These are phyloP conservation scores for Centrapalus pauciflorus DNA, from an alignment of 129 eudicot genomes.

Conservation along the genomic window DNA sequence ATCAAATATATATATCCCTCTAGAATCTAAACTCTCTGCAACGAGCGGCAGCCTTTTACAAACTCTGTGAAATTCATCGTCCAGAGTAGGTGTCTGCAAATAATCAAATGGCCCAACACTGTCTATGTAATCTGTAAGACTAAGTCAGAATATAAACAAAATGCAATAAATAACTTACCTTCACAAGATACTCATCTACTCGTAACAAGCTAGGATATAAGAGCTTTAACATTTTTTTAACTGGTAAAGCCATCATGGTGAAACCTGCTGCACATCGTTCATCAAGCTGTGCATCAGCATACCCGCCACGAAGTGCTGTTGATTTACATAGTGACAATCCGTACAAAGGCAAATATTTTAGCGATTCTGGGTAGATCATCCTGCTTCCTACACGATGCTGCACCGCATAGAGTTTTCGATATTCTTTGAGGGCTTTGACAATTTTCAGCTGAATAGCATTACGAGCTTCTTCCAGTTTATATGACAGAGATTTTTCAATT, in stretches of 20 bases:
- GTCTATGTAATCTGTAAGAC: background rate
- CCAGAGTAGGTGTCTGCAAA: conserved; percentile 34
- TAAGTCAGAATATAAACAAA: background rate
- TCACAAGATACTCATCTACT: conserved; percentile 69
- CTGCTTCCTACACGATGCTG: conserved; percentile 84
- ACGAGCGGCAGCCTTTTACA: conserved; percentile 66
- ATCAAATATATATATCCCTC: conserved; percentile 85
- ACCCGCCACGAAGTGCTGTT: conserved; percentile 84
- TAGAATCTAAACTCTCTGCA: conserved; percentile 84
- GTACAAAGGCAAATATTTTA: conserved; percentile 70
- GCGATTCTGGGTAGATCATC: conserved; percentile 96
- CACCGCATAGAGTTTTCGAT: conserved; percentile 79
- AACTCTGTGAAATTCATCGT: conserved; percentile 38
- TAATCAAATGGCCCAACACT: background rate
- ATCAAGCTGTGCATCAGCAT: conserved; percentile 82
- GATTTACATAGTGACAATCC: conserved; percentile 77
- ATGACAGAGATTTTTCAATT: conserved; percentile 76
- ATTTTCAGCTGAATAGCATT: conserved; percentile 54
- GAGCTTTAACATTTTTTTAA: conserved; percentile 67
- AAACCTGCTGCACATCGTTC: conserved; percentile 94
- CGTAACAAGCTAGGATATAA: conserved; percentile 79
- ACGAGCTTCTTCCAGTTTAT: conserved; percentile 91
- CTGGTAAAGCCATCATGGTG: conserved; percentile 98
- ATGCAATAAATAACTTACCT: conserved; percentile 35
- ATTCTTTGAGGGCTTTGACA: conserved; percentile 88